Evolutionary conservation across 371 early-diverging fungal genomes (phyloP), one percentile per base, ranked within the genome.

Genomic region (Enterospora canceri): DNA sequence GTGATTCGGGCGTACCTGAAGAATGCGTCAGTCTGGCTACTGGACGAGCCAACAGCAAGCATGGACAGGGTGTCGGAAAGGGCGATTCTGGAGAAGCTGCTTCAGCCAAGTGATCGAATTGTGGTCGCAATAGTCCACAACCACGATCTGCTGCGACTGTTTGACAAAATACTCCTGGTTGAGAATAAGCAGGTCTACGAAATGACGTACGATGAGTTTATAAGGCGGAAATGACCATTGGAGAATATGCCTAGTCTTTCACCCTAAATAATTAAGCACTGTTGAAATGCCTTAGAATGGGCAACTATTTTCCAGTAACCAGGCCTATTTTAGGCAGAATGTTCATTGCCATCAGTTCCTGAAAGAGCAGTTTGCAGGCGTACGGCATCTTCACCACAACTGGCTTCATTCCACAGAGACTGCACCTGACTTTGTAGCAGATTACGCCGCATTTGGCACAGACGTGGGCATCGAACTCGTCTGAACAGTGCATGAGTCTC

Each of bases 321-420:
- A 73, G 19, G 23, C 62, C 32, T 31, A 86, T 72, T 62, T 83
- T 68, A 16, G 95, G 92, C n/a, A 87, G 85, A 73, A 95, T 88
- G 74, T 92, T 93, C 96, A 95, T 95, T 40, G 87, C 83, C 85
- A 89, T 88, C 64, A 93, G 73, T 76, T 94, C 96, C 80, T 92
- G 94, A 86, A 93, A 92, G 29, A 78, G 47, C 0, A 82, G 68
- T 53, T 81, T 80, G 53, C 72, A 79, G 12, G 94, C 96, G 78
- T 95, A 95, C 8, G 96, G 96, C 49, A 95, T 88, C 76, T 89
- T 88, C 83, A 95, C 87, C 47, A 85, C 83, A 78, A 94, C 87
- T 53, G 83, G 82, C 75, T 86, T 86, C 40, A 84, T 85, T 79
- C 89, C 87, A 82, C 97, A 97, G 53, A 74, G 80, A 33, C 77